phyloP scores from a whole-genome alignment of 768 basidiomycete genomes.

The Kwoniella dendrophila region DNA sequence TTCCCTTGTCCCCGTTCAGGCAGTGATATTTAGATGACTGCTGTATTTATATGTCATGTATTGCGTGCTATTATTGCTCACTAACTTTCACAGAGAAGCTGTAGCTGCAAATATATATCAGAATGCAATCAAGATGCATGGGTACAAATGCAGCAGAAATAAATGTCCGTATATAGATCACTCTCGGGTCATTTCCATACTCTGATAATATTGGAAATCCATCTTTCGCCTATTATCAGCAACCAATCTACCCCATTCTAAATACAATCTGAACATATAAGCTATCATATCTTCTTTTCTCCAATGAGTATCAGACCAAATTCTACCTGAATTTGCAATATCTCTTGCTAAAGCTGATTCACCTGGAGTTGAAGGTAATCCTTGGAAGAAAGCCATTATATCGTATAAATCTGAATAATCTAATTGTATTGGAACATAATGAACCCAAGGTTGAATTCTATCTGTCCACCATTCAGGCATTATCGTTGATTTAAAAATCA shows the following conservation, averaged over 20 bases:
- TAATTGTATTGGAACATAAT: conserved; percentile 53
- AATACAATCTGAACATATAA: conserved; percentile 51
- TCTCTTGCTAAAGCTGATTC: conserved; percentile 38
- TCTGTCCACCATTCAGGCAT: conserved; percentile 56
- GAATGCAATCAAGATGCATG: too few relatives aligned
- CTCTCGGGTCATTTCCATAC: conserved; percentile 28
- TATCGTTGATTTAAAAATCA: conserved; percentile 52
- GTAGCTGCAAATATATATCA: too few relatives aligned
- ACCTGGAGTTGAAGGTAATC: conserved; percentile 24
- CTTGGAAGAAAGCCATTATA: conserved; percentile 45
- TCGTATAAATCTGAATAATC: conserved; percentile 51
- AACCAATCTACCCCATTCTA: conserved; percentile 53
- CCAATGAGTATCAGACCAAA: conserved; percentile 48
- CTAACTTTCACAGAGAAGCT: too few relatives aligned
- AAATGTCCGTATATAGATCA: too few relatives aligned
- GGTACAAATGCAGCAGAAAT: too few relatives aligned
- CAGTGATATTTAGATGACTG: too few relatives aligned
- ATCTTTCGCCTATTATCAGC: conserved; percentile 31
- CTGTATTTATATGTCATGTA: too few relatives aligned
- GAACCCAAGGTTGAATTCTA: conserved; percentile 55
- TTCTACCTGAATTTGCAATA: conserved; percentile 43
- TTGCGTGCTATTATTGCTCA: too few relatives aligned
- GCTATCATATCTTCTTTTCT: conserved; percentile 51
- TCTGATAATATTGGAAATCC: conserved; percentile 42
- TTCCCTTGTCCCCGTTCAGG: too few relatives aligned